Percentiles rank a stretch among this genome's conserved stretches.
Evolutionary conservation across 345 rosid species (phyloP).

Genomic region (Rhodomyrtus tomentosa): DNA sequence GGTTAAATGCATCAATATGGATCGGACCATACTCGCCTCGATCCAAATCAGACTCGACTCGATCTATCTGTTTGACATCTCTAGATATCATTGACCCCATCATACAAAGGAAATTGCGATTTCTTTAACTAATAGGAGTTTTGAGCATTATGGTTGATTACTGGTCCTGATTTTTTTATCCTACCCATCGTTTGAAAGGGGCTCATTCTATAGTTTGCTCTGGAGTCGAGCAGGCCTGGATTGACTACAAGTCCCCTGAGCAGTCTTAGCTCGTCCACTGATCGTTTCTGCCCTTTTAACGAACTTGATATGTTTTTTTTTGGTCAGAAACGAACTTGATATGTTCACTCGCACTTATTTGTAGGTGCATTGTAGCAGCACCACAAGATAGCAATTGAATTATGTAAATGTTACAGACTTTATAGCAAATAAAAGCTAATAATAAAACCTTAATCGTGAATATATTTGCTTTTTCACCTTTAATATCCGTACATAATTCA

Average conservation of each 20-base stretch:
- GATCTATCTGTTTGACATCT: too few relatives aligned
- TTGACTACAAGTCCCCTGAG: background rate
- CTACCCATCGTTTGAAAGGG: background rate
- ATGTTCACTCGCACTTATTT: background rate
- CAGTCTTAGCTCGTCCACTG: background rate
- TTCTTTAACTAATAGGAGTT: background rate
- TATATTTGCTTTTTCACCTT: background rate
- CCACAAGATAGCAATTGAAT: too few relatives aligned
- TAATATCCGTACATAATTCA: background rate
- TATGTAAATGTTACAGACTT: too few relatives aligned
- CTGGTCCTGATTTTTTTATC: background rate
- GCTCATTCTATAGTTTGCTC: background rate
- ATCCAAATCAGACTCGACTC: too few relatives aligned
- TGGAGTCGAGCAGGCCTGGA: background rate
- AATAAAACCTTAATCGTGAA: background rate
- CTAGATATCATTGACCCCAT: background rate
- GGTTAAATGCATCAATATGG: too few relatives aligned
- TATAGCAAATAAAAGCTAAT: too few relatives aligned
- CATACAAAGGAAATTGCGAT: background rate
- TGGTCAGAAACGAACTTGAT: background rate
- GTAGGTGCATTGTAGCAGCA: background rate
- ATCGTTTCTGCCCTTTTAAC: background rate
- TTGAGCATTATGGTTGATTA: background rate
- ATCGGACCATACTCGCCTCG: too few relatives aligned
- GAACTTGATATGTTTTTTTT: background rate